phyloP scores from a whole-genome alignment of 805 yeast genomes.

The Suhomyces vadensis region DNA sequence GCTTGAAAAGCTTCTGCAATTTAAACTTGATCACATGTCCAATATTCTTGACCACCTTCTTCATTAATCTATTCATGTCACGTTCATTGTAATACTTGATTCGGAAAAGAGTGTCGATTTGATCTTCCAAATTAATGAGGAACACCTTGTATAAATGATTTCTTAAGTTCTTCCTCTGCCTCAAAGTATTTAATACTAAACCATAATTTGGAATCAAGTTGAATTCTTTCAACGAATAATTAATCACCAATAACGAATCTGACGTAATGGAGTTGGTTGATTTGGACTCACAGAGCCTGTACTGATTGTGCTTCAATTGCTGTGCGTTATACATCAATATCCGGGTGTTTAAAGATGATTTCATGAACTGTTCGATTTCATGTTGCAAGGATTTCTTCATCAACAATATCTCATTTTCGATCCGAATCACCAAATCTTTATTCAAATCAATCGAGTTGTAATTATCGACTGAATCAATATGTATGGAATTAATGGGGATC shows the following conservation, averaged over 20 bases:
- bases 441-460: slow-evolving; percentile 25
- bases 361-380: slow-evolving; percentile 30
- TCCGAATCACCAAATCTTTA: slow-evolving; percentile 18
- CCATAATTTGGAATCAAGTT: slow-evolving; percentile 39
- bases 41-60: slow-evolving; percentile 26
- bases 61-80: slow-evolving; percentile 29
- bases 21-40: slow-evolving; percentile 27
- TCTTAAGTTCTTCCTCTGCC: slow-evolving; percentile 24
- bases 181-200: slow-evolving; percentile 22
- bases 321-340: slow-evolving; percentile 24
- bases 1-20: slow-evolving; percentile 25
- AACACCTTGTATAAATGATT: slow-evolving; percentile 39
- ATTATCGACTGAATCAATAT: slow-evolving; percentile 29
- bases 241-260: slow-evolving; percentile 11
- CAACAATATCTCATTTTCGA: slow-evolving; percentile 30
- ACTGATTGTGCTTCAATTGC: slow-evolving; percentile 32
- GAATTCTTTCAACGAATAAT: slow-evolving; percentile 31
- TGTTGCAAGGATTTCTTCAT: slow-evolving; percentile 31
- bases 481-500: slow-evolving; percentile 27
- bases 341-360: slow-evolving; percentile 18
- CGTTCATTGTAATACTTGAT: slow-evolving; percentile 36
- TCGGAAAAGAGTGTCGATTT: slow-evolving; percentile 36
- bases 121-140: slow-evolving; percentile 39
- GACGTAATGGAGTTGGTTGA: slow-evolving; percentile 10
- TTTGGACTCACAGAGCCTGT: slow-evolving; percentile 27